Evolutionary conservation across 768 basidiomycete genomes (phyloP).

Genomic region (Thelephora ganbajun): DNA sequence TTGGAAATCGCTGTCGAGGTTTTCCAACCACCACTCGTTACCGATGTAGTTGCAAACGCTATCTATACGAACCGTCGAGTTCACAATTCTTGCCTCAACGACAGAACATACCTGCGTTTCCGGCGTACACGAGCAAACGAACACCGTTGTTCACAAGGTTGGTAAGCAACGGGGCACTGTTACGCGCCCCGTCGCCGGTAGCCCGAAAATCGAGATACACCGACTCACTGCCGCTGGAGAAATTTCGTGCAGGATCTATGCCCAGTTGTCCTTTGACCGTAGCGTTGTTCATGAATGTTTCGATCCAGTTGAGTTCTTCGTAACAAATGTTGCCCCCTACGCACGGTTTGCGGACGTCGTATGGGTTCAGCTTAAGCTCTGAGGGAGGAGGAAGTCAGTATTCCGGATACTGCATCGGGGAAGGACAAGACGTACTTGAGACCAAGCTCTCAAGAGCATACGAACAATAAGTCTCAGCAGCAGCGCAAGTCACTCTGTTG

Average conservation of each 20-base stretch:
- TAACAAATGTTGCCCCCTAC: slow-evolving; percentile 52
- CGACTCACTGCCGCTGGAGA: slow-evolving; percentile 13
- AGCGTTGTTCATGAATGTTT: slow-evolving; percentile 73
- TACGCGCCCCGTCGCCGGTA: slow-evolving; percentile 70
- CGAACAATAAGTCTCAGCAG: slow-evolving; percentile 27
- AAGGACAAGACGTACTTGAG: not conserved
- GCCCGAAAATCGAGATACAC: too few species aligned
- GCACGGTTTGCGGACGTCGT: slow-evolving; percentile 72
- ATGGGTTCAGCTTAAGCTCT: slow-evolving; percentile 77
- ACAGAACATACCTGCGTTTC: slow-evolving; percentile 63
- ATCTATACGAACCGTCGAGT: not conserved
- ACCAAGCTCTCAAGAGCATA: slow-evolving; percentile 9
- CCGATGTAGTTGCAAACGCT: slow-evolving; percentile 20
- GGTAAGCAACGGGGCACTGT: slow-evolving; percentile 66
- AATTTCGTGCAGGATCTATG: slow-evolving; percentile 41
- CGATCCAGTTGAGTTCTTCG: slow-evolving; percentile 74
- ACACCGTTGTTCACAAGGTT: slow-evolving; percentile 74
- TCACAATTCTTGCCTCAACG: slow-evolving; percentile 49
- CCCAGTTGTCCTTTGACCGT: slow-evolving; percentile 71
- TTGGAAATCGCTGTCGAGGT: slow-evolving; percentile 46
- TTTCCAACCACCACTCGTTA: slow-evolving; percentile 62
- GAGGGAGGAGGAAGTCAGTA: not conserved
- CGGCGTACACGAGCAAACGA: slow-evolving; percentile 79
- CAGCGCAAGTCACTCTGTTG: slow-evolving; percentile 21
- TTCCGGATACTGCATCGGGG: not conserved